A percentile compares a stretch with the other conserved stretches of the same genome.
Evolutionary conservation across 495 filamentous ascomycete species (phyloP).

Genomic region (Barbatosphaeria neglecta): DNA sequence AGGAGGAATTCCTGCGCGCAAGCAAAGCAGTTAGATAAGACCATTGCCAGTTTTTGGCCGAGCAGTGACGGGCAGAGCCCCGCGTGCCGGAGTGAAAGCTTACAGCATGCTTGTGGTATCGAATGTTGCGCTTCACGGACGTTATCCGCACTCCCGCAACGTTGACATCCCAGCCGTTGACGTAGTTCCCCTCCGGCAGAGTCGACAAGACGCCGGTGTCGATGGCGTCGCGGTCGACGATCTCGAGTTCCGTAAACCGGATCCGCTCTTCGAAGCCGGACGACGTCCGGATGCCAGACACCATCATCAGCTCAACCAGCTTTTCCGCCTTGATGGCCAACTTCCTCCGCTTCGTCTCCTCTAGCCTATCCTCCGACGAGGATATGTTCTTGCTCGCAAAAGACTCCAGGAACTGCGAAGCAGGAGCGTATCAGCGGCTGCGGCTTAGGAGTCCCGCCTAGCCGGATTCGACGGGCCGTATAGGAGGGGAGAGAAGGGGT

Average conservation of each 20-base stretch:
- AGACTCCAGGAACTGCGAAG: slow-evolving; percentile 78
- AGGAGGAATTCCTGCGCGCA: slow-evolving; percentile 73
- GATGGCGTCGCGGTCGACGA: slow-evolving; percentile 85
- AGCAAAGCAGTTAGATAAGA: slow-evolving; percentile 12
- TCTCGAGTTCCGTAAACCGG: slow-evolving; percentile 89
- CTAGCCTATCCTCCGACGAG: slow-evolving; percentile 86
- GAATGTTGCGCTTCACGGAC: slow-evolving; percentile 70
- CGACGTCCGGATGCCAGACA: slow-evolving; percentile 87
- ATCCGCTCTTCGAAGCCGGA: slow-evolving; percentile 97
- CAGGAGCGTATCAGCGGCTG: slow-evolving; percentile 2
- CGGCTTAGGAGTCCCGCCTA: background rate
- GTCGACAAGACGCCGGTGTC: slow-evolving; percentile 77
- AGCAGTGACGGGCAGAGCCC: too few species aligned
- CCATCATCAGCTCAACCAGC: slow-evolving; percentile 97
- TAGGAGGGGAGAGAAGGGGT: background rate
- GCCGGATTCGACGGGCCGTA: background rate
- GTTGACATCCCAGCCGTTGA: slow-evolving; percentile 96
- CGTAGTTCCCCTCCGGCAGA: slow-evolving; percentile 76
- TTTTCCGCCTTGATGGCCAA: slow-evolving; percentile 87
- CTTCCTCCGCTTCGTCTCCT: slow-evolving; percentile 92
- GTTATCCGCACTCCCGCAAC: slow-evolving; percentile 79
- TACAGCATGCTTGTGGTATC: slow-evolving; percentile 88
- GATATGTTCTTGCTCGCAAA: slow-evolving; percentile 98
- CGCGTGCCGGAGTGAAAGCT: too few species aligned
- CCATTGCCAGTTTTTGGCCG: too few species aligned